Evolutionary conservation across 1,284 basidiomycete genomes (phyloP), one percentile per base, ranked within the genome.

Genomic region (Cutaneotrichosporon sp.): DNA sequence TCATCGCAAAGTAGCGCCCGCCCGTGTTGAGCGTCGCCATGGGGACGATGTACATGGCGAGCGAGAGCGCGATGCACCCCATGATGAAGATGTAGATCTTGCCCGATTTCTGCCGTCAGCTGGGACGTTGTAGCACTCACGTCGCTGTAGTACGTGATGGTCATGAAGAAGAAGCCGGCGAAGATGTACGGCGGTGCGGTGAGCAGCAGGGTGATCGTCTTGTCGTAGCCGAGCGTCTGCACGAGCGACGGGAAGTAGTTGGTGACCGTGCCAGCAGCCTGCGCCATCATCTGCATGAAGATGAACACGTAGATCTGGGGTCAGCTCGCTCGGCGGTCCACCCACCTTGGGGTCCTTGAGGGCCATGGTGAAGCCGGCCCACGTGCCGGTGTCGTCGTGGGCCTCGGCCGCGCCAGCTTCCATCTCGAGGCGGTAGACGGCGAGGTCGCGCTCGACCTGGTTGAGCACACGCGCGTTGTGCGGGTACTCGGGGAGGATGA

Each of bases 21-120:
- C 71, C 79, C 3, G 68, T 69, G 24, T 66, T 70, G 52, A 73
- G 70, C 0, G 79, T 79, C 0, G 74, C 64, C 58, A 88, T 83
- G 2, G 90, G 87, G 54, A 93, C 85, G 52, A 88, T 71, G 74
- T 91, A 91, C 6, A 89, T 89, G n/a, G 87, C 55, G 52, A 89
- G 84, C 16, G 87, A 87, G 24, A 69, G 49, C 46, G 43, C 49
- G 36, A 73, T 60, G 53, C 62, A 65, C 33, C 58, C 31, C 43
- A 71, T 59, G 42, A 70, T 65, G 24, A 67, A 60, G 6, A 49
- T 34, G 59, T 72, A 73, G 45, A 72, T 67, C 36, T 57, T 50
- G 33, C 68, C 38, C 46, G 60, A 60, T 18, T 46, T 34, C 29
- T 29, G 27, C 6, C 13, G 7, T n/a, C 36, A 18, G 22, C 29